Conservation (phyloP, 2,329 filamentous ascomycete species). For the Cytospora paraplurivora region DNA sequence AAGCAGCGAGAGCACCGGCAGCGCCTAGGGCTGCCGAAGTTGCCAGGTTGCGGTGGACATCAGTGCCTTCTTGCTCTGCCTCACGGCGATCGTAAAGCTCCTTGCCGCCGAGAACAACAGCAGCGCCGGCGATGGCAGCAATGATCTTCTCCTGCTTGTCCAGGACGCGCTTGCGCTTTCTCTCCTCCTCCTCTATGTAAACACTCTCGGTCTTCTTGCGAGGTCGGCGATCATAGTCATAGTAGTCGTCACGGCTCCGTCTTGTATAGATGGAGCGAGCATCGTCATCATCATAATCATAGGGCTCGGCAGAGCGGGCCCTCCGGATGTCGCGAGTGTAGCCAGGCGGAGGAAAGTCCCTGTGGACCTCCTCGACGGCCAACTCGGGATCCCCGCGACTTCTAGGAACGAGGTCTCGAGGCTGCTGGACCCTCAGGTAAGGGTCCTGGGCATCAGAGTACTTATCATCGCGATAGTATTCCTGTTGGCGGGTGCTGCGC, state of each 20-base stretch:
- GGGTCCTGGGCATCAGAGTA: slow-evolving; percentile 56
- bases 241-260: slow-evolving; percentile 40
- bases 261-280: slow-evolving; percentile 37
- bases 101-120: slow-evolving; percentile 66
- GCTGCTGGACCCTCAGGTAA: slow-evolving; percentile 47
- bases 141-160: slow-evolving; percentile 68
- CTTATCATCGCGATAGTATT: slow-evolving; percentile 57
- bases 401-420: slow-evolving; percentile 58
- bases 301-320: slow-evolving; percentile 65
- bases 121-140: slow-evolving; percentile 65
- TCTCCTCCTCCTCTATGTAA: slow-evolving; percentile 61
- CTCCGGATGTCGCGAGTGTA: slow-evolving; percentile 55
- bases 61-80: slow-evolving; percentile 51
- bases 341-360: slow-evolving; percentile 79
- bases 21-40: slow-evolving; percentile 64
- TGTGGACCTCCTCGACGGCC: slow-evolving; percentile 78
- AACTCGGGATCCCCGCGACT: slow-evolving; percentile 72
- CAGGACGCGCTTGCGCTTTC: slow-evolving; percentile 53
- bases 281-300: slow-evolving; percentile 64
- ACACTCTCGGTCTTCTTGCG: slow-evolving; percentile 54
- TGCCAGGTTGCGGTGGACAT: slow-evolving; percentile 60
- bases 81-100: slow-evolving; percentile 66
- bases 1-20: slow-evolving; percentile 64
- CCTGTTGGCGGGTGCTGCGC: slow-evolving; percentile 45
- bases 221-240: slow-evolving; percentile 50